Base-by-base conservation (phyloP, 2,329 filamentous ascomycete genomes). In the Orbilia quercus region DNA sequence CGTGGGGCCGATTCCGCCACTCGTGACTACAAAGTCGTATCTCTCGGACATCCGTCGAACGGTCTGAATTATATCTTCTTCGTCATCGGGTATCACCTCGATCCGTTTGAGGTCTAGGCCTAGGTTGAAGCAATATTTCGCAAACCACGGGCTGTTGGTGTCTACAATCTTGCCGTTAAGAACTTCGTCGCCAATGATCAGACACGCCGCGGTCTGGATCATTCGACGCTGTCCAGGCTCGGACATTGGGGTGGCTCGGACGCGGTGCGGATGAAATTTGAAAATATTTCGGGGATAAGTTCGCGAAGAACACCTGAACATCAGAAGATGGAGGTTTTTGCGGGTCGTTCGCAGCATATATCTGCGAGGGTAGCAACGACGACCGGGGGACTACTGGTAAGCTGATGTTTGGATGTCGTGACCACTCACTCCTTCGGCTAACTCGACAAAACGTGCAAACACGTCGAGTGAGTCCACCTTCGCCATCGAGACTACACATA, bases 101-200 rank as follows among this genome's bases (percentile, higher is more conserved):
- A 98, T 85, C 50, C 92, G 86, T 81, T 94, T 95, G 76, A 99
- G 83, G 75, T 88, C 84, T 77, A 89, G 87, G 57, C 86, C 86
- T 50, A 88, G 82, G 12, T 82, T 83, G 81, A 89, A 90, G 81
- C 88, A 90, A 80, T 84, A 90, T 79, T 87, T 88, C 72, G 87
- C 86, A 74, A 89, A 84, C 80, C 84, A 90, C 48, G 87, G 82
- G 62, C 86, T 88, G 79, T 90, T 90, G 66, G 87, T 80, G 77
- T 82, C 81, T 48, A 81, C 79, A 14, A 79, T 81, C 81, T 98
- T 98, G 78, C 95, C 94, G 20, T 92, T 93, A 2, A 98, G 84
- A 3, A 98, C 92, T 81, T 97, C 94, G 82, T 98, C 94, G n/a
- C 94, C 94, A 78, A 99, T 98, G 72, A 99, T 92, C 75, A 98